A percentile compares a stretch with the other conserved stretches of the same genome.
phyloP scores from a whole-genome alignment of 805 yeast genomes.

The Saturnispora zaruensis region DNA sequence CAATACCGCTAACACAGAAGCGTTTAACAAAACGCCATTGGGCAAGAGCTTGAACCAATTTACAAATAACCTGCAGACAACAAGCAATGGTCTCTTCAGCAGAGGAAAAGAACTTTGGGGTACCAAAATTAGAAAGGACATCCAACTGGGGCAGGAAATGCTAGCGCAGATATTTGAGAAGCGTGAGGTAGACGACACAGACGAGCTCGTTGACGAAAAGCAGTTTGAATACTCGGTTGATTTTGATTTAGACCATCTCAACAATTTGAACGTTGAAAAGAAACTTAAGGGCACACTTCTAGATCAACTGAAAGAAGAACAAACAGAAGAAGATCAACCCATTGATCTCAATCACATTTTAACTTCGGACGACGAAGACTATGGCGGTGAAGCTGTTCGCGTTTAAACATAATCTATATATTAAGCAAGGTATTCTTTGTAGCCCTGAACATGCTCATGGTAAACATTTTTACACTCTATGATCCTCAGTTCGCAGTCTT shows the following conservation, averaged over 20 bases:
- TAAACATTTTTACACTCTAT: constrained; percentile 46
- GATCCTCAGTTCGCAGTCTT: constrained; percentile 62
- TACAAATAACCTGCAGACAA: constrained; percentile 17
- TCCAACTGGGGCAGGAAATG: constrained; percentile 11
- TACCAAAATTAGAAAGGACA: constrained; percentile 17
- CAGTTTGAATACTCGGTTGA: constrained; percentile 21
- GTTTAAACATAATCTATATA: not conserved
- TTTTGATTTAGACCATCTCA: constrained; percentile 10
- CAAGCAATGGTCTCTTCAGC: constrained; percentile 19
- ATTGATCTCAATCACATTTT: not conserved
- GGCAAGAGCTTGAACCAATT: constrained; percentile 19
- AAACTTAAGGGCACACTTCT: constrained; percentile 7
- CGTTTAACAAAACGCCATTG: constrained; percentile 11
- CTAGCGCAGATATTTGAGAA: constrained; percentile 13
- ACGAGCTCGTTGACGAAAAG: constrained; percentile 15
- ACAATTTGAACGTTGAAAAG: constrained; percentile 7
- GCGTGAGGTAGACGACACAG: not conserved
- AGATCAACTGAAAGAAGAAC: constrained; percentile 12
- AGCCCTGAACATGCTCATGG: constrained; percentile 1
- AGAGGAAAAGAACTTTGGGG: constrained; percentile 23
- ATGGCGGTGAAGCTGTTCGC: constrained; percentile 21
- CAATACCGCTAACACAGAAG: constrained; percentile 5
- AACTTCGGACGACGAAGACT: constrained; percentile 15
- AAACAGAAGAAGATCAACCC: constrained; percentile 6
- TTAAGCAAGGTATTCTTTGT: not conserved